A percentile compares a stretch with the other conserved stretches of the same genome.
phyloP scores from a whole-genome alignment of 2,329 filamentous ascomycete species.

The Penicillium janthinellum region DNA sequence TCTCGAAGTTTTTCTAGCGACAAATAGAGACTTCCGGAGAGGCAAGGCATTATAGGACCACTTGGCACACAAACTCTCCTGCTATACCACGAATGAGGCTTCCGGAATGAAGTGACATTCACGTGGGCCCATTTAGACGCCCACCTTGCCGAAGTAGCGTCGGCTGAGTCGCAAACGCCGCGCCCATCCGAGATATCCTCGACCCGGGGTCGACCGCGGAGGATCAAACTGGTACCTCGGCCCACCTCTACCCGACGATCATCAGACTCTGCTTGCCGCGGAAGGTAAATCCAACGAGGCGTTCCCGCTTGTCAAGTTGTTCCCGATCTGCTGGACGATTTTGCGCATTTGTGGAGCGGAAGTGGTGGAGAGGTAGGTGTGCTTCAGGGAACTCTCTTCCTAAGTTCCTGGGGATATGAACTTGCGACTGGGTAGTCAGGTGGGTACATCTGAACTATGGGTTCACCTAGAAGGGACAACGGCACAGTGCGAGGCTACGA shows the following conservation, averaged over 20 bases:
- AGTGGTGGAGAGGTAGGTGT: not conserved
- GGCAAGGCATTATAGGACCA: no score
- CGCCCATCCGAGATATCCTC: not conserved
- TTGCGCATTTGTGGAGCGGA: not conserved
- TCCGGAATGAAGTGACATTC: not conserved
- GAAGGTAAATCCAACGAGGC: not conserved
- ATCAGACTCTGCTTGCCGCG: not conserved
- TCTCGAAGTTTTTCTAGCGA: no score
- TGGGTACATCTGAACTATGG: not conserved
- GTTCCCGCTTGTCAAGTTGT: not conserved
- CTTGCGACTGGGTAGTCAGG: not conserved
- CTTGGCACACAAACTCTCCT: not conserved
- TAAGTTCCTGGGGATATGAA: not conserved
- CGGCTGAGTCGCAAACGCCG: not conserved
- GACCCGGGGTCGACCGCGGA: not conserved
- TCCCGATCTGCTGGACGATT: not conserved
- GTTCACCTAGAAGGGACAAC: not conserved
- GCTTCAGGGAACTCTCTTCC: not conserved
- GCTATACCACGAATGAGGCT: not conserved
- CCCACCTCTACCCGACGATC: not conserved
- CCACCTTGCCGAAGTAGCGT: not conserved
- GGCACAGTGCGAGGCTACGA: not conserved
- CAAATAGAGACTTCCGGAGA: no score
- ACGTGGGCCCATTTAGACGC: not conserved
- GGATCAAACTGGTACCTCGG: not conserved